Evolutionary conservation across 306 rosid species (phyloP).

Genomic region (Echinosophora koreensis): DNA sequence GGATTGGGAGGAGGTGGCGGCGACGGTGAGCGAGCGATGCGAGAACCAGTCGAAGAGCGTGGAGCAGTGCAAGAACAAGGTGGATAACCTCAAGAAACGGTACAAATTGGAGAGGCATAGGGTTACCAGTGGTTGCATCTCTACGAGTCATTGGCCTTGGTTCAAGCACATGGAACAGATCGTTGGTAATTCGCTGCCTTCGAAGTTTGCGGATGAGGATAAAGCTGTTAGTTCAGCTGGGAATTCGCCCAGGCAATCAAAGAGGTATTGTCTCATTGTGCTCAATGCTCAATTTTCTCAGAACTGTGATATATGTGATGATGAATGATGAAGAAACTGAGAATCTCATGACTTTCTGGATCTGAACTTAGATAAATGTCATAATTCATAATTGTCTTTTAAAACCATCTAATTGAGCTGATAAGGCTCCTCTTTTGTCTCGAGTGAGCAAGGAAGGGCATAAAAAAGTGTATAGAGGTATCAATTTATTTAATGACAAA

Average conservation of each 20-base stretch:
- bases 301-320: background rate
- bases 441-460: no score
- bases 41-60: constrained; percentile 86
- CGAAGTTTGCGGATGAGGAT: constrained; percentile 79
- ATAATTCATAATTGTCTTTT: background rate
- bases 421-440: no score
- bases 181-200: constrained; percentile 79
- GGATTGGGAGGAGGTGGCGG: constrained; percentile 98
- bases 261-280: constrained; percentile 59
- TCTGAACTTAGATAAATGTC: background rate
- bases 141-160: constrained; percentile 96
- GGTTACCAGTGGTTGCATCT: constrained; percentile 78
- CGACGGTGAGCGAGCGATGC: constrained; percentile 78
- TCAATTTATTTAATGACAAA: no score
- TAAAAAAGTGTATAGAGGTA: no score
- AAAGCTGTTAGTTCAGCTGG: constrained; percentile 64
- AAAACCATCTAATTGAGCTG: background rate
- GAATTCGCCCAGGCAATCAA: constrained; percentile 71
- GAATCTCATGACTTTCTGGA: background rate
- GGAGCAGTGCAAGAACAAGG: constrained; percentile 97
- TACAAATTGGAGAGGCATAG: constrained; percentile 90
- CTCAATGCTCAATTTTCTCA: background rate
- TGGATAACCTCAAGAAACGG: constrained; percentile 92
- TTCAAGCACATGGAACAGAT: constrained; percentile 90
- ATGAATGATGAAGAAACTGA: background rate